These are phyloP conservation scores for Capsella rubella DNA, from an alignment of 441 rosid genomes.

Conservation along the genomic window DNA sequence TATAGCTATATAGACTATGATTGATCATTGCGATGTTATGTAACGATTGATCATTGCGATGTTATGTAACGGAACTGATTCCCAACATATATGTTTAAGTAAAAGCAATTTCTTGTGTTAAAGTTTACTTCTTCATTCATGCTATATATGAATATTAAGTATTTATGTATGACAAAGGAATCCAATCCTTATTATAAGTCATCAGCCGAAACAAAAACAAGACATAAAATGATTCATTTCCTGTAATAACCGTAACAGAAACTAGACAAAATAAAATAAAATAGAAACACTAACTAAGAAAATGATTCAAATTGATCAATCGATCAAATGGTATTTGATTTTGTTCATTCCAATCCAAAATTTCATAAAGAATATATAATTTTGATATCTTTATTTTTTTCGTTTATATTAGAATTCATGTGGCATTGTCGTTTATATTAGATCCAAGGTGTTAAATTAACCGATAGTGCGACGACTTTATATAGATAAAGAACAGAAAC, in stretches of 20 bases:
- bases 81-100: slow-evolving; percentile 1
- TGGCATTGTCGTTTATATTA: slow-evolving; percentile 11
- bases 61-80: slow-evolving; percentile 42
- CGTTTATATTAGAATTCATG: slow-evolving; percentile 13
- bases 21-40: slow-evolving; percentile 36
- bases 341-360: background rate
- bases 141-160: background rate
- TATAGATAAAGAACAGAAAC: background rate
- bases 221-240: background rate
- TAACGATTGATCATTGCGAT: slow-evolving; percentile 25
- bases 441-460: slow-evolving; percentile 16
- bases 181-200: background rate
- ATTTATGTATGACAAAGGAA: background rate
- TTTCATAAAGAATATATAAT: background rate
- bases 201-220: background rate
- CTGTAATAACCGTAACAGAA: background rate
- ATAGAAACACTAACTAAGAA: background rate
- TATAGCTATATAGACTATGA: slow-evolving; percentile 34
- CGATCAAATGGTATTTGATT: background rate
- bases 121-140: background rate
- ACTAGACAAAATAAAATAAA: background rate
- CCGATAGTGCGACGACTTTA: slow-evolving; percentile 13
- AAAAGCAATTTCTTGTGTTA: background rate
- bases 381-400: background rate
- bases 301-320: background rate